phyloP scores from a whole-genome alignment of 805 yeast genomes.

The Metschnikowia peoriensis region DNA sequence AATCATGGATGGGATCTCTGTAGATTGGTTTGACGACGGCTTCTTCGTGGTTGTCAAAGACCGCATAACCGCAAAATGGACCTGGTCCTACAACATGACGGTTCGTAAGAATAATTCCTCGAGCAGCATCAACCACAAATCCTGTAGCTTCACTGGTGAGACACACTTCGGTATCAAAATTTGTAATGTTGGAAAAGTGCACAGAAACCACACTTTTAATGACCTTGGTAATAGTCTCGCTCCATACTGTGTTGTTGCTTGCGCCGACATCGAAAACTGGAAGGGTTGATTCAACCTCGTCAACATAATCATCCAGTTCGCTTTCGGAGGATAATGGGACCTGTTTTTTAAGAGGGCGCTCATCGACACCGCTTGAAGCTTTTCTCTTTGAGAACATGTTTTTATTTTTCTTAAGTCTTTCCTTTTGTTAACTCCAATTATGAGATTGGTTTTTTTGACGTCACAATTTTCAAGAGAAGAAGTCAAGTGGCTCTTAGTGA shows the following conservation, averaged over 20 bases:
- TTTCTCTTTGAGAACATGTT: constrained; percentile 13
- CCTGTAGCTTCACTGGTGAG: constrained; percentile 92
- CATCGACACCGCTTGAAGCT: constrained; percentile 12
- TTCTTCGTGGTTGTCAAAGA: constrained; percentile 93
- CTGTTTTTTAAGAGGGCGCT: constrained; percentile 13
- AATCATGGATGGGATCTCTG: constrained; percentile 94
- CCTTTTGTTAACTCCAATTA: no score
- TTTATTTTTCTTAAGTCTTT: neutral
- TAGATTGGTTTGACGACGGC: constrained; percentile 81
- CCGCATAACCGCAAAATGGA: constrained; percentile 87
- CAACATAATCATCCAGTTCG: constrained; percentile 14
- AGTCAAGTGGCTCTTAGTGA: neutral
- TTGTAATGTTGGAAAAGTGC: constrained; percentile 82
- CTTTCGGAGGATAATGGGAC: constrained; percentile 9
- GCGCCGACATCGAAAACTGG: constrained; percentile 17
- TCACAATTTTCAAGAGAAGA: neutral
- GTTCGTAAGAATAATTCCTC: constrained; percentile 85
- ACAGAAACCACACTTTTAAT: constrained; percentile 86
- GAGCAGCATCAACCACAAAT: constrained; percentile 79
- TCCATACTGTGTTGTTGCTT: constrained; percentile 53
- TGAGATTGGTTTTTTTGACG: neutral
- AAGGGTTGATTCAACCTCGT: constrained; percentile 4
- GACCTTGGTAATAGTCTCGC: constrained; percentile 72
- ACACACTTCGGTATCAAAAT: constrained; percentile 83
- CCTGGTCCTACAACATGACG: constrained; percentile 96